Base-by-base conservation (phyloP, 129 eudicot genomes). In the Flaveria trinervia region DNA sequence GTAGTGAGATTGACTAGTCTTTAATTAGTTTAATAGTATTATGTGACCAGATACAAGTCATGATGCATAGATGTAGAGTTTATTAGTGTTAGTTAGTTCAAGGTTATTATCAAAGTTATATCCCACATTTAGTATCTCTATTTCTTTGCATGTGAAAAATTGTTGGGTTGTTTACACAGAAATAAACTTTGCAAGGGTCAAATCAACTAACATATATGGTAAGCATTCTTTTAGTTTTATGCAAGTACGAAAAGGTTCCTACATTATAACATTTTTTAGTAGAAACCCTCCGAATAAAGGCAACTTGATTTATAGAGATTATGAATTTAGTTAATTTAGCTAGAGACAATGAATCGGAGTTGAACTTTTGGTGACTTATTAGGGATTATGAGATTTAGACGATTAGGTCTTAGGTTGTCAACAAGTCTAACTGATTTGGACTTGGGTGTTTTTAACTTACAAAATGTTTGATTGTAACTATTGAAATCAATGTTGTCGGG, bases 81-180 rank as follows among this genome's bases (percentile, higher is more conserved):
- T 20, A 59, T 59, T 14, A 30, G 44, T 61, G 28, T 28, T 41
- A 61, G 41, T 61, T 61, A 36, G 41, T 36, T 36, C 28, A 61
- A 4, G 28, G 10, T 2, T 22, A 25, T 60, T 46, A 9, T 11
- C 43, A 18, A 28, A 71, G 45, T 25, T 26, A 50, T 50, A 16
- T 71, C 10, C 15, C 75, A 23, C 12, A n/a, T 26, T 44, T 66
- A 51, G 48, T 39, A 65, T 76, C 28, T 20, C 68, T 36, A 11
- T 43, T 28, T 59, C 12, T 6, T 70, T 50, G 52, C 67, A 71
- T 49, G 83, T 71, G 78, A 62, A 46, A 64, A 8, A 13, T 30
- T 71, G 48, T 60, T 79, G 54, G 73, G 36, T 22, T 79, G 72
- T 70, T 46, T 78, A 48, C 77, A 11, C 73, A 48, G 72, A 79